Evolutionary conservation across 352 stramenopile genomes (phyloP).

Genomic region (Phytophthora lateralis): DNA sequence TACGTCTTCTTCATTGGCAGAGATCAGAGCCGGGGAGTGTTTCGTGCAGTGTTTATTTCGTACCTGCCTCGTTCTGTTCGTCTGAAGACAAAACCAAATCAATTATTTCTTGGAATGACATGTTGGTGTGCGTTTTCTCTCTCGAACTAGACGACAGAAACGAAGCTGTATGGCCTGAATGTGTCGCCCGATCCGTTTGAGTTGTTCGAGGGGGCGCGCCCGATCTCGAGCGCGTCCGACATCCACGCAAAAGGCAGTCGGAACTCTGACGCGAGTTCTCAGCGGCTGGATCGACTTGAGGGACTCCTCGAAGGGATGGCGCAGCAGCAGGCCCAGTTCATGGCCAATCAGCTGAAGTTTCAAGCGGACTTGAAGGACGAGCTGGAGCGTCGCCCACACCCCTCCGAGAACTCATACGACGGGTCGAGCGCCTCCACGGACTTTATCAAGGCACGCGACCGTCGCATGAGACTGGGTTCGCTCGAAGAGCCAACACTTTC

Average conservation of each 20-base stretch:
- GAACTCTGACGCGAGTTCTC: slow-evolving; percentile 6
- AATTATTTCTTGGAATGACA: too few relatives aligned
- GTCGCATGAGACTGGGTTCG: background rate
- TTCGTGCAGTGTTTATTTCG: too few relatives aligned
- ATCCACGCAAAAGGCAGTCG: slow-evolving; percentile 6
- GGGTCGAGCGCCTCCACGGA: slow-evolving; percentile 5
- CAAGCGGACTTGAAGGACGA: background rate
- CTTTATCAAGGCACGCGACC: slow-evolving; percentile 1
- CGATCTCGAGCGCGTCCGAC: slow-evolving; percentile 3
- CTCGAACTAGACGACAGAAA: too few relatives aligned
- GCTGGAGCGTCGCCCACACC: background rate
- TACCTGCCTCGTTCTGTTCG: too few relatives aligned
- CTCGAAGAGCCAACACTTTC: background rate
- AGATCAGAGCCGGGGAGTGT: too few relatives aligned
- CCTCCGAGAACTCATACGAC: slow-evolving; percentile 2
- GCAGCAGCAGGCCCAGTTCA: slow-evolving; percentile 4
- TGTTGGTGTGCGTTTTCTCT: too few relatives aligned
- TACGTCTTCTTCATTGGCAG: too few relatives aligned
- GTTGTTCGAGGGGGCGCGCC: slow-evolving; percentile 6
- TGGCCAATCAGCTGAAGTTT: slow-evolving; percentile 3
- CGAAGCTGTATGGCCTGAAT: background rate
- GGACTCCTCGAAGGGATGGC: slow-evolving; percentile 11
- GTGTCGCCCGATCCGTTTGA: slow-evolving; percentile 4
- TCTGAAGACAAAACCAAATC: too few relatives aligned
- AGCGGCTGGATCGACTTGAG: slow-evolving; percentile 5